Percentiles rank a stretch among this genome's conserved stretches.
Evolutionary conservation across 352 stramenopile species (phyloP).

Genomic region (Phytophthora ohioensis): DNA sequence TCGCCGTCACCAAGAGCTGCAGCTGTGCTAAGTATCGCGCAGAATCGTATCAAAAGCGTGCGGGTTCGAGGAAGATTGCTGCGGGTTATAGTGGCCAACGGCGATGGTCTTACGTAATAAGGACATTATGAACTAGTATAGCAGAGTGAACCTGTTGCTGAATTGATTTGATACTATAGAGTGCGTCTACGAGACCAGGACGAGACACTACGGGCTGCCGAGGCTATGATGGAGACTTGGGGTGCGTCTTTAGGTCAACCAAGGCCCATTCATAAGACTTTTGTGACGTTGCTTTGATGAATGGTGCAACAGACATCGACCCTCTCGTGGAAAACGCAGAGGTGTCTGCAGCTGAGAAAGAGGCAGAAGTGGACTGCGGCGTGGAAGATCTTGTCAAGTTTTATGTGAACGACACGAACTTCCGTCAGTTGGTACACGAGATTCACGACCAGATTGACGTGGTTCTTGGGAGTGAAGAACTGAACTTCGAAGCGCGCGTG

Average conservation of each 20-base stretch:
- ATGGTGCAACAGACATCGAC: constrained; percentile 43
- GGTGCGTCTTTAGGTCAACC: constrained; percentile 25
- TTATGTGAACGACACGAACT: constrained; percentile 44
- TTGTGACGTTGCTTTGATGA: not conserved
- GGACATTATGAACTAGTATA: not conserved
- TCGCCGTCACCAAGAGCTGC: constrained; percentile 1
- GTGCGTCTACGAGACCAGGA: constrained; percentile 37
- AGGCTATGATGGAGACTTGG: constrained; percentile 57
- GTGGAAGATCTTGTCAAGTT: constrained; percentile 38
- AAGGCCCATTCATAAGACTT: not conserved
- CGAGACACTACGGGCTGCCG: constrained; percentile 40
- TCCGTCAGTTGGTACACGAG: constrained; percentile 46
- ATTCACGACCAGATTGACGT: constrained; percentile 53
- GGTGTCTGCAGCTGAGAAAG: not conserved
- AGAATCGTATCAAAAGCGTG: constrained; percentile 37
- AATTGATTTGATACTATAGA: constrained; percentile 24
- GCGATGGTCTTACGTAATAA: constrained; percentile 41
- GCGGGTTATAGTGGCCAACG: constrained; percentile 25
- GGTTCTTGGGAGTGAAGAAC: constrained; percentile 6
- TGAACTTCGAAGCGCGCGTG: constrained; percentile 3
- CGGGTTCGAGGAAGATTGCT: constrained; percentile 48
- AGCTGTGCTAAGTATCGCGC: constrained; percentile 29
- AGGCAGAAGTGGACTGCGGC: constrained; percentile 2
- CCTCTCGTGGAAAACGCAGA: constrained; percentile 46
- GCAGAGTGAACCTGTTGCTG: not conserved